phyloP scores from a whole-genome alignment of 2,329 filamentous ascomycete species.

The Hymenoscyphus fraxineus region DNA sequence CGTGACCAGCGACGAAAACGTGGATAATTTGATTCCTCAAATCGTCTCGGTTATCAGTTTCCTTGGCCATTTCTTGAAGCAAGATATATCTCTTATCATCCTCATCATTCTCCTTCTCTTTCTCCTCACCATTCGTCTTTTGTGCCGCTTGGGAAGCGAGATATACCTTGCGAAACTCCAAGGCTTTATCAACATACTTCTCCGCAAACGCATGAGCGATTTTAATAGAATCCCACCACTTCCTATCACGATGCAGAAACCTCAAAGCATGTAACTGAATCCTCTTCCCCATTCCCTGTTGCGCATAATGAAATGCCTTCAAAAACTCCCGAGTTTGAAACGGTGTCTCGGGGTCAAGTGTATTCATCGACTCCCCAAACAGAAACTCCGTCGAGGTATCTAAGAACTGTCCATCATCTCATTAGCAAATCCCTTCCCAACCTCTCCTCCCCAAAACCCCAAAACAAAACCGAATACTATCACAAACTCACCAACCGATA shows the following conservation, averaged over 20 bases:
- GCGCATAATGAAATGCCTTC: slow-evolving; percentile 36
- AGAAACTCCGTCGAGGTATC: slow-evolving; percentile 50
- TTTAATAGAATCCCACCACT: slow-evolving; percentile 23
- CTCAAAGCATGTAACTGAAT: slow-evolving; percentile 20
- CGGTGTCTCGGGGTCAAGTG: slow-evolving; percentile 32
- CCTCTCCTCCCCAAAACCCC: too few species aligned
- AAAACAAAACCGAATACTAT: too few species aligned
- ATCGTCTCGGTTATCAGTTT: slow-evolving; percentile 5
- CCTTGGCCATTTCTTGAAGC: slow-evolving; percentile 9
- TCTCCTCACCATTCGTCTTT: slow-evolving; percentile 6
- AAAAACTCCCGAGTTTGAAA: slow-evolving; percentile 25
- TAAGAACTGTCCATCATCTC: slow-evolving; percentile 21
- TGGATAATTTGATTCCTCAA: slow-evolving; percentile 8
- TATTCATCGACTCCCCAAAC: slow-evolving; percentile 53
- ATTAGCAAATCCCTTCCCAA: too few species aligned
- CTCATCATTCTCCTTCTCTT: not conserved
- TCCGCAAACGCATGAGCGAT: slow-evolving; percentile 16
- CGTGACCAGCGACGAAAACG: slow-evolving; percentile 34
- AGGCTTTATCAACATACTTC: slow-evolving; percentile 18
- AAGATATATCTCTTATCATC: not conserved
- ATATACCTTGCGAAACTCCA: not conserved
- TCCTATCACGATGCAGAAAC: slow-evolving; percentile 16
- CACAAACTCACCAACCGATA: too few species aligned
- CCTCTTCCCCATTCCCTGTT: slow-evolving; percentile 24
- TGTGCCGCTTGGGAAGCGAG: slow-evolving; percentile 17